Base-by-base conservation (phyloP, 805 yeast species). In the Nakazawaea ernobii region DNA sequence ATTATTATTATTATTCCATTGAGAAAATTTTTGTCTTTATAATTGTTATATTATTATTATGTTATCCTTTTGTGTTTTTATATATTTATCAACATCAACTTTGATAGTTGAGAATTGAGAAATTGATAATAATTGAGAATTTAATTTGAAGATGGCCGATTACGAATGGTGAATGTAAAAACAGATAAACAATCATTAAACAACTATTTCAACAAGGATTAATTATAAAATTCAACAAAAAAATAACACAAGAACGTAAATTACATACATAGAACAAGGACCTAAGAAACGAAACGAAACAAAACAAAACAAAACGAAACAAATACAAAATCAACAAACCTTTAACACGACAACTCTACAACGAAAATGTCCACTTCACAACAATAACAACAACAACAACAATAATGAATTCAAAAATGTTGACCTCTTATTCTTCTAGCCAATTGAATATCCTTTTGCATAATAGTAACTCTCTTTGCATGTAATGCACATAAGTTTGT, bases 391-490 rank as follows among this genome's bases (percentile, higher is more conserved):
- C 33, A 4, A 4, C 33, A 3, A n/a, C 3, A 30, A 11, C 33
- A 33, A 8, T 4, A 47, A 33, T 38, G 39, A n/a, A 10, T 11
- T 30, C 33, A 33, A 8, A 13, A 47, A 33, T 38, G 39, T 24
- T 48, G 46, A 6, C 90, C 91, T 55, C 91, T 73, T 37, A 85
- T 78, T 62, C 92, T 71, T 67, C 94, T 74, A 3, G 94, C 94
- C 53, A 86, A 67, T 58, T 85, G 91, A 51, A 86, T 80, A 60
- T 86, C 95, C 61, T 82, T 84, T 57, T 83, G 86, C 92, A 85
- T 86, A 32, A 86, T 84, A 0, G 95, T 86, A n/a, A 86, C 89
- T 55, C 95, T 67, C 58, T 82, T 84, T 1, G 90, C 91, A 63
- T 86, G 94, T 35, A 86, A 66, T 11, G 94, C 94, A 61, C 88